Evolutionary conservation across 345 rosid genomes (phyloP).

Genomic region (Hypericum androsaemum): DNA sequence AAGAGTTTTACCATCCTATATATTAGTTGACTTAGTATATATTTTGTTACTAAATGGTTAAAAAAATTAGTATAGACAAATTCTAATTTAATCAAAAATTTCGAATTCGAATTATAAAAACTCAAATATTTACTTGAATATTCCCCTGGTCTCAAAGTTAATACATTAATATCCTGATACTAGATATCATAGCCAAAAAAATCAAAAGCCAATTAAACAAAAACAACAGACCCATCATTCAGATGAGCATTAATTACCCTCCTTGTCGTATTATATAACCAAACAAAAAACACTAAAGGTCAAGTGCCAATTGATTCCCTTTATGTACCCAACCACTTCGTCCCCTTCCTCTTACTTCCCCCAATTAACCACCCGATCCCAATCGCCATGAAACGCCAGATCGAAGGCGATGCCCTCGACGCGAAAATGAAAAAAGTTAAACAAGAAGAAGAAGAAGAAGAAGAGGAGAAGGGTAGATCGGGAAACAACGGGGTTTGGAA

Average conservation of each 20-base stretch:
- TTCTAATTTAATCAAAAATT: too few relatives aligned
- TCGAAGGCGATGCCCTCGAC: not conserved
- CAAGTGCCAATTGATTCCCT: conserved; percentile 1
- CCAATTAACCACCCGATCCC: not conserved
- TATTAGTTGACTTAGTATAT: too few relatives aligned
- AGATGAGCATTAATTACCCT: conserved; percentile 29
- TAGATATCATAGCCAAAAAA: too few relatives aligned
- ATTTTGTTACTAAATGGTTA: too few relatives aligned
- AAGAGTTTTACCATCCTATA: too few relatives aligned
- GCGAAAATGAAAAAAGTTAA: conserved; percentile 40
- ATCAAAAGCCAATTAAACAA: conserved; percentile 4
- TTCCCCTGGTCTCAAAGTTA: too few relatives aligned
- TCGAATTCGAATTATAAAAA: too few relatives aligned
- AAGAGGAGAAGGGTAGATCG: not conserved
- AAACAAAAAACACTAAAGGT: conserved; percentile 20
- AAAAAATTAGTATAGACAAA: too few relatives aligned
- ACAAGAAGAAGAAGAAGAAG: conserved; percentile 1
- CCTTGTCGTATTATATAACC: conserved; percentile 62
- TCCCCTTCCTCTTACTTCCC: conserved; percentile 2
- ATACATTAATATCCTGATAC: too few relatives aligned
- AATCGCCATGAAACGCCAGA: conserved; percentile 54
- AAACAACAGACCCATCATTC: conserved; percentile 3
- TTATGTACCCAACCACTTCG: too few relatives aligned
- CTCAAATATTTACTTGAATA: too few relatives aligned
- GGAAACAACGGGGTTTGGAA: conserved; percentile 24